phyloP scores from a whole-genome alignment of 208 protist genomes.

The Acanthamoeba triangularis region DNA sequence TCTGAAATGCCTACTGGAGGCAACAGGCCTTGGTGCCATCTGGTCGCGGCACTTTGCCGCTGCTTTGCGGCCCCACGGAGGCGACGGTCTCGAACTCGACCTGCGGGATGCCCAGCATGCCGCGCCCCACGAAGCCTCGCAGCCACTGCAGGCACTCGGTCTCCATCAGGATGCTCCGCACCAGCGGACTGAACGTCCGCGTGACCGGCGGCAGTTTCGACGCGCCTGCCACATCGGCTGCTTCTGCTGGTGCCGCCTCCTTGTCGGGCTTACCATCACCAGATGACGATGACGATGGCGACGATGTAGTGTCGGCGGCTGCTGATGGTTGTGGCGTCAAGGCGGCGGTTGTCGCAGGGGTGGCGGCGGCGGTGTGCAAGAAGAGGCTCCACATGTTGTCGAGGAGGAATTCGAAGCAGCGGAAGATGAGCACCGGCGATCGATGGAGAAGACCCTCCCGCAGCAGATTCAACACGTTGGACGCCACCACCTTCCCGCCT shows the following conservation, averaged over 20 bases:
- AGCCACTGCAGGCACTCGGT: constrained; percentile 1
- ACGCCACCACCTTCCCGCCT: not conserved
- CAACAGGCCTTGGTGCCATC: not conserved
- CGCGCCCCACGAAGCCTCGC: not conserved
- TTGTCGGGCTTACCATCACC: not conserved
- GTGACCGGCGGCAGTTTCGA: not conserved
- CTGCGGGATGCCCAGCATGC: not conserved
- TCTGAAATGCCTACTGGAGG: not conserved
- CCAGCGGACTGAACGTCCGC: not conserved
- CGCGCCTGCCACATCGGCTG: not conserved
- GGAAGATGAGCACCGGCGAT: constrained; percentile 25
- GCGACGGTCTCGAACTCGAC: not conserved
- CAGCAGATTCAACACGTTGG: not conserved
- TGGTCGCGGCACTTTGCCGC: not conserved
- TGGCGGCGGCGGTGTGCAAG: not conserved
- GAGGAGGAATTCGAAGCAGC: not conserved
- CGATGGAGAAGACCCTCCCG: constrained; percentile 13
- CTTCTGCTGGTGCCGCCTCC: not conserved
- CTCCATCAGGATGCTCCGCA: not conserved
- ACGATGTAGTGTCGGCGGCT: not conserved
- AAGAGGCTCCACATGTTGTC: constrained; percentile 39
- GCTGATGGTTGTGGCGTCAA: not conserved
- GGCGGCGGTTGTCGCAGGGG: not conserved
- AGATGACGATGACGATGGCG: too few species aligned
- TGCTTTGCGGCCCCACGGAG: not conserved